These are phyloP conservation scores for Exophiala viscosa DNA, from an alignment of 2,329 filamentous ascomycete genomes.

Conservation along the genomic window DNA sequence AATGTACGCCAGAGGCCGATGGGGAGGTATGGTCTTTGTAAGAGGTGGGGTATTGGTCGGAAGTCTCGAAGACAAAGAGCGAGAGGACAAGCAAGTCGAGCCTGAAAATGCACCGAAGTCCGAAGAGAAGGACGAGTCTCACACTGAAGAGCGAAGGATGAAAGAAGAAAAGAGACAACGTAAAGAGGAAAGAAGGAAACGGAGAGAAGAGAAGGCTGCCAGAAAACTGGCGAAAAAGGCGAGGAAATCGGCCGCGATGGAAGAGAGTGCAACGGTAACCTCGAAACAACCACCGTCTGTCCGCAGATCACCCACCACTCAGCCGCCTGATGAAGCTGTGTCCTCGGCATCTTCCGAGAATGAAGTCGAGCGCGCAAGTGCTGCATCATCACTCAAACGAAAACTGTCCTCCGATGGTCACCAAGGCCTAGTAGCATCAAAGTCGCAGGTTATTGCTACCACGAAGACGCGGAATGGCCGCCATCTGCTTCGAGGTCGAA, in stretches of 20 bases:
- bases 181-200: slow-evolving; percentile 33
- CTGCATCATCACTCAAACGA: slow-evolving; percentile 37
- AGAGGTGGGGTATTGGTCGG: slow-evolving; percentile 70
- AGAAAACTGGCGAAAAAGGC: slow-evolving; percentile 28
- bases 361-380: slow-evolving; percentile 43
- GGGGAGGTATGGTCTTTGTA: slow-evolving; percentile 80
- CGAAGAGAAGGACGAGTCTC: slow-evolving; percentile 29
- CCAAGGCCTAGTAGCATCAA: not conserved
- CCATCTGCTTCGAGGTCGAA: slow-evolving; percentile 71
- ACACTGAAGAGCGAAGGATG: slow-evolving; percentile 28
- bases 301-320: slow-evolving; percentile 10
- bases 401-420: slow-evolving; percentile 20
- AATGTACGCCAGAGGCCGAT: slow-evolving; percentile 70
- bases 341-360: slow-evolving; percentile 21
- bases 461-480: slow-evolving; percentile 47
- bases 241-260: slow-evolving; percentile 23
- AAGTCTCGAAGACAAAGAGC: slow-evolving; percentile 39
- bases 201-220: slow-evolving; percentile 31
- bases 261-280: not conserved
- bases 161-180: slow-evolving; percentile 27
- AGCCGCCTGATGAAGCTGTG: slow-evolving; percentile 18
- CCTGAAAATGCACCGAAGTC: slow-evolving; percentile 42
- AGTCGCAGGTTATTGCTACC: slow-evolving; percentile 1
- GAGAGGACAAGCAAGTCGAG: slow-evolving; percentile 48
- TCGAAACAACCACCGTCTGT: not conserved